Base-by-base conservation (phyloP, 179 eudicot genomes). In the Amaranthus tricolor region DNA sequence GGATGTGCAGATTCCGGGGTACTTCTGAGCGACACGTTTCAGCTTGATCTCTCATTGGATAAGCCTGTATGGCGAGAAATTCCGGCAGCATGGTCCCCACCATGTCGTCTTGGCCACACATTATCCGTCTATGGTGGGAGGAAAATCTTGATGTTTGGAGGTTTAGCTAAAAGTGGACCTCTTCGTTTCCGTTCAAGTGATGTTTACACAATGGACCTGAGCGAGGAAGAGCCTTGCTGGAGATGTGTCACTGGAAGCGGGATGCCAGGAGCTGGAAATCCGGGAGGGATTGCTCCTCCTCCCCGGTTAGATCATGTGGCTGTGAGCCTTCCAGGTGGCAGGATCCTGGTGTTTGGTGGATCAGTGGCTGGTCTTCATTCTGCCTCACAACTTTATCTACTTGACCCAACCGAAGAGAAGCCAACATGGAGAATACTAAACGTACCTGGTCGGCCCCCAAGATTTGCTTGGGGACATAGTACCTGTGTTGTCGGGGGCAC, bases 331-430 rank as follows among this genome's bases (percentile, higher is more conserved):
- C 95, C 97, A 0, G 98, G 97, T 74, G 98, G 98, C 16, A 88
- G 97, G 67, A 92, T 94, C 55, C 82, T 94, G 16, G 89, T 94
- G 11, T 94, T 94, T 82, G 98, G 98, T 52, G 98, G 98, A n/a
- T 94, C 98, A 3, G 97, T 94, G 75, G 97, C 98, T 0, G 98
- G 98, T 56, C 98, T 94, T 54, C 98, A 94, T 82, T 94, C 98
- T 1, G 98, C 97, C n/a, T 92, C 98, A 14, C 98, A 89, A 85
- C 86, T 94, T 8, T 94, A 92, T 78, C 86, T 94, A n/a, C 89
- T 94, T 43, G 98, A 92, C 58, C 98, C 98, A 0, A 88, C 98
- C 0, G 98, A 94, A 81, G 98, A 94, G 79, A 90, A 92, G 76
- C 98, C 98, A 19, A 92, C 97, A 2, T 94, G 98, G 98, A 84